A percentile compares a stretch with the other conserved stretches of the same genome.
phyloP scores from a whole-genome alignment of 2,329 filamentous ascomycete genomes.

The Ceratocystiopsis brevicomis region DNA sequence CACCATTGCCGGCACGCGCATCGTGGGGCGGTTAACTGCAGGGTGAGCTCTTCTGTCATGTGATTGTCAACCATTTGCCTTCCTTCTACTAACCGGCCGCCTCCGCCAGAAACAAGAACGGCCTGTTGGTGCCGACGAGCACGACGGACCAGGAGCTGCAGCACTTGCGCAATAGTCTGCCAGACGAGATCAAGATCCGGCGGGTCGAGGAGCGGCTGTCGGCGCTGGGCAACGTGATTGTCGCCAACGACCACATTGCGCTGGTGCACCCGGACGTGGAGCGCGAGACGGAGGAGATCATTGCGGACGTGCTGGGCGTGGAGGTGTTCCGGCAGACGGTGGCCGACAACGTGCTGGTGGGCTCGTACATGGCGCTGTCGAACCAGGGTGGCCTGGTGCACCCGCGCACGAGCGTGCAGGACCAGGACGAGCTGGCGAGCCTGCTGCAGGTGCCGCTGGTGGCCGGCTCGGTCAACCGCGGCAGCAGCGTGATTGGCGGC shows the following conservation, averaged over 20 bases:
- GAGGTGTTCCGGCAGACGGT: slow-evolving; percentile 90
- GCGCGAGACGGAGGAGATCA: slow-evolving; percentile 95
- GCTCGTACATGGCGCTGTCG: slow-evolving; percentile 87
- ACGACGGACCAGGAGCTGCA: slow-evolving; percentile 97
- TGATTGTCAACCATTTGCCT: too few relatives aligned
- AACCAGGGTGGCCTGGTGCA: slow-evolving; percentile 96
- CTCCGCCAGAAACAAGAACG: slow-evolving; percentile 63
- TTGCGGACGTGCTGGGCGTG: slow-evolving; percentile 79
- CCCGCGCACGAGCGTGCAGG: slow-evolving; percentile 89
- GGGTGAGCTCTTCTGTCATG: slow-evolving; percentile 25
- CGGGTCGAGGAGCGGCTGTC: slow-evolving; percentile 94
- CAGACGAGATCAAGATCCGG: slow-evolving; percentile 83
- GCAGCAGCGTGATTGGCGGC: slow-evolving; percentile 84
- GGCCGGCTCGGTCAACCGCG: slow-evolving; percentile 82
- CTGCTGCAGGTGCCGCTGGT: slow-evolving; percentile 91
- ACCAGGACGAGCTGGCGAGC: slow-evolving; percentile 91
- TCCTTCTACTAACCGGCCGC: slow-evolving; percentile 16
- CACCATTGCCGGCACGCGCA: slow-evolving; percentile 89
- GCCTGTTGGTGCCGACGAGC: slow-evolving; percentile 84
- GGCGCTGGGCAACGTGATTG: slow-evolving; percentile 92
- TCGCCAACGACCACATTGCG: slow-evolving; percentile 89
- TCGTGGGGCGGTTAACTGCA: slow-evolving; percentile 86
- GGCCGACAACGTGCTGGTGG: slow-evolving; percentile 89
- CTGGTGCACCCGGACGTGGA: slow-evolving; percentile 92
- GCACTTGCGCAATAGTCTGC: slow-evolving; percentile 86